phyloP scores from a whole-genome alignment of 2,329 filamentous ascomycete genomes.

The Paecilomyces niveus region DNA sequence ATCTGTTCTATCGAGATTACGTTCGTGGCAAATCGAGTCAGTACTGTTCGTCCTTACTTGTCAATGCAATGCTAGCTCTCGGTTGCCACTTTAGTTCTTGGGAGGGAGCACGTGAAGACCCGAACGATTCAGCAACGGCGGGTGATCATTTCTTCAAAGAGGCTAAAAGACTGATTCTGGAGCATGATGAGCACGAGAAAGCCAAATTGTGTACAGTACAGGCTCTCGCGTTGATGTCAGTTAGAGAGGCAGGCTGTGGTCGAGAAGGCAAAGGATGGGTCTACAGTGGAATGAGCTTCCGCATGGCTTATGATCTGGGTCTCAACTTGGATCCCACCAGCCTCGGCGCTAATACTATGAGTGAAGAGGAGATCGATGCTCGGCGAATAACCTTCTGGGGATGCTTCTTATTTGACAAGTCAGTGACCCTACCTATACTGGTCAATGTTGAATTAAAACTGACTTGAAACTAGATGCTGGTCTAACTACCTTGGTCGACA shows the following conservation, averaged over 20 bases:
- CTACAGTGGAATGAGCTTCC: slow-evolving; percentile 96
- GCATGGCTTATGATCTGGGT: slow-evolving; percentile 92
- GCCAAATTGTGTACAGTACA: slow-evolving; percentile 85
- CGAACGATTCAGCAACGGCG: slow-evolving; percentile 73
- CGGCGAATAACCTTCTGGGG: slow-evolving; percentile 94
- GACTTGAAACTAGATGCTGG: slow-evolving; percentile 61
- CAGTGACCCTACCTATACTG: slow-evolving; percentile 14
- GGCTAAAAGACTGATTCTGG: slow-evolving; percentile 79
- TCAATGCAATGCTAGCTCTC: slow-evolving; percentile 88
- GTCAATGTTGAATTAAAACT: slow-evolving; percentile 4
- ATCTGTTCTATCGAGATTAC: slow-evolving; percentile 81
- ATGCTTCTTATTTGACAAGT: slow-evolving; percentile 95
- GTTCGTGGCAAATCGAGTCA: slow-evolving; percentile 59
- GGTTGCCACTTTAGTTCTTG: slow-evolving; percentile 88
- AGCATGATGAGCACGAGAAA: slow-evolving; percentile 89
- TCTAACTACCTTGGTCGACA: slow-evolving; percentile 92
- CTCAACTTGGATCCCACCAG: slow-evolving; percentile 75
- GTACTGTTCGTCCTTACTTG: slow-evolving; percentile 82
- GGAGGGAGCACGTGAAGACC: slow-evolving; percentile 61
- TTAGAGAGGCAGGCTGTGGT: slow-evolving; percentile 88
- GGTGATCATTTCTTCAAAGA: slow-evolving; percentile 96
- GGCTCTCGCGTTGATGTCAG: slow-evolving; percentile 89
- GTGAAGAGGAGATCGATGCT: slow-evolving; percentile 81
- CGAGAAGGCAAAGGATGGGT: slow-evolving; percentile 96
- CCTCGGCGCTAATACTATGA: slow-evolving; percentile 56